Conservation (phyloP, 805 yeast species). For the Myxozyma sirexii region DNA sequence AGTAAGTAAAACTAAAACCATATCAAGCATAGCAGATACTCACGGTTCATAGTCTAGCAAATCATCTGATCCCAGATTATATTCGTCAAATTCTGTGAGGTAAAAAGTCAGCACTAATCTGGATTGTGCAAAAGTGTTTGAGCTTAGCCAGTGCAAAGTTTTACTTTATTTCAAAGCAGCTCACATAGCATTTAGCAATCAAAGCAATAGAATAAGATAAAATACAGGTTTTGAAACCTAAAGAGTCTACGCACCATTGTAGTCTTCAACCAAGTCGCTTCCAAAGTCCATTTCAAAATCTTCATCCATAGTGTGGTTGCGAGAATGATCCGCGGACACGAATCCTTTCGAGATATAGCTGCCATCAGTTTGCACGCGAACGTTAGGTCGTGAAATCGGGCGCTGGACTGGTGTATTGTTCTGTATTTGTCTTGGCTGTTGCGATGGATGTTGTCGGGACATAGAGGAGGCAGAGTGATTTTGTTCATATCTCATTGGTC, state of each 20-base stretch:
- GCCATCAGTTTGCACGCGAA: conserved; percentile 1
- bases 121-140: background rate
- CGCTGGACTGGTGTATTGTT: background rate
- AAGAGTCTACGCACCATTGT: conserved; percentile 13
- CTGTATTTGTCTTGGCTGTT: background rate
- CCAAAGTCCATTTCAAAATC: conserved; percentile 23
- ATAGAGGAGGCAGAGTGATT: background rate
- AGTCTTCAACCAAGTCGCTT: conserved; percentile 26
- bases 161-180: too few species aligned
- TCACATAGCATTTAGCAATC: too few species aligned
- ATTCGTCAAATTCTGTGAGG: conserved; percentile 18
- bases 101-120: background rate
- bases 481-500: background rate
- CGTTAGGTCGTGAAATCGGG: background rate
- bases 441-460: background rate
- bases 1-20: background rate
- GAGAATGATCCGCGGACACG: background rate
- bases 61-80: conserved; percentile 16
- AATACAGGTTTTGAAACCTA: background rate
- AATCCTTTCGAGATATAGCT: conserved; percentile 2
- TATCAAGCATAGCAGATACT: background rate
- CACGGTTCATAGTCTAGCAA: conserved; percentile 14
- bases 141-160: too few species aligned
- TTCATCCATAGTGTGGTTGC: conserved; percentile 2
- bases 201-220: too few species aligned